These are phyloP conservation scores for Eremomyces bilateralis DNA, from an alignment of 495 filamentous ascomycete genomes.

Conservation along the genomic window DNA sequence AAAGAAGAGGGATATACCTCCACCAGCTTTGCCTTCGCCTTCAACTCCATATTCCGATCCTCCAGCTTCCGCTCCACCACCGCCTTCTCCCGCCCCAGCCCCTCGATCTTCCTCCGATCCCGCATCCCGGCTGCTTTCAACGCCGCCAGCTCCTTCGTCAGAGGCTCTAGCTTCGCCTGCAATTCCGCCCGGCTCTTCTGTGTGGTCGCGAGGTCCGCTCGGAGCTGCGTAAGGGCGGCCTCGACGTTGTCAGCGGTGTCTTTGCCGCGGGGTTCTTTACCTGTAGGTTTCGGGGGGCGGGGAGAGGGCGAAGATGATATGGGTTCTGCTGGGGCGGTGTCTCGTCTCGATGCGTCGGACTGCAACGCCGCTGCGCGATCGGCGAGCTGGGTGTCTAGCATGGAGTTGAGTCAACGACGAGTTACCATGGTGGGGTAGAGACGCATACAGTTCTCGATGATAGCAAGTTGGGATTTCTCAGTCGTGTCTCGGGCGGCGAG, in stretches of 20 bases:
- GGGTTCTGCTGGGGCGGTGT: slow-evolving; percentile 2
- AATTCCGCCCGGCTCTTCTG: slow-evolving; percentile 17
- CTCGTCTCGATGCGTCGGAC: neutral
- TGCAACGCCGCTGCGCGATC: slow-evolving; percentile 17
- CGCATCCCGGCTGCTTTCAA: slow-evolving; percentile 14
- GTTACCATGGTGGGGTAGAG: neutral
- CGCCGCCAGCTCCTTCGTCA: slow-evolving; percentile 13
- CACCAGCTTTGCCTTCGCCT: slow-evolving; percentile 58
- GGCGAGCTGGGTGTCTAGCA: slow-evolving; percentile 20
- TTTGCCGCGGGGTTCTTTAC: slow-evolving; percentile 7
- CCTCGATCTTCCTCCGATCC: slow-evolving; percentile 31
- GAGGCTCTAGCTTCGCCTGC: slow-evolving; percentile 11
- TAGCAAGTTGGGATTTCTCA: neutral
- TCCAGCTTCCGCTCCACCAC: slow-evolving; percentile 37
- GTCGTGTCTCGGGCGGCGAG: neutral
- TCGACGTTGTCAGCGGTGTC: slow-evolving; percentile 3
- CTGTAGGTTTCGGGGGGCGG: slow-evolving; percentile 3
- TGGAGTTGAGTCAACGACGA: neutral
- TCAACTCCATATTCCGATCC: slow-evolving; percentile 70
- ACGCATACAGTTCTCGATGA: neutral
- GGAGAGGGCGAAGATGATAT: slow-evolving; percentile 1
- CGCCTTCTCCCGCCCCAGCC: slow-evolving; percentile 40
- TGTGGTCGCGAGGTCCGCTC: slow-evolving; percentile 17
- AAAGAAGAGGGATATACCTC: slow-evolving; percentile 16
- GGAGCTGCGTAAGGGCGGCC: slow-evolving; percentile 11